phyloP scores from a whole-genome alignment of 2,329 filamentous ascomycete genomes.

The Phoma sp. region DNA sequence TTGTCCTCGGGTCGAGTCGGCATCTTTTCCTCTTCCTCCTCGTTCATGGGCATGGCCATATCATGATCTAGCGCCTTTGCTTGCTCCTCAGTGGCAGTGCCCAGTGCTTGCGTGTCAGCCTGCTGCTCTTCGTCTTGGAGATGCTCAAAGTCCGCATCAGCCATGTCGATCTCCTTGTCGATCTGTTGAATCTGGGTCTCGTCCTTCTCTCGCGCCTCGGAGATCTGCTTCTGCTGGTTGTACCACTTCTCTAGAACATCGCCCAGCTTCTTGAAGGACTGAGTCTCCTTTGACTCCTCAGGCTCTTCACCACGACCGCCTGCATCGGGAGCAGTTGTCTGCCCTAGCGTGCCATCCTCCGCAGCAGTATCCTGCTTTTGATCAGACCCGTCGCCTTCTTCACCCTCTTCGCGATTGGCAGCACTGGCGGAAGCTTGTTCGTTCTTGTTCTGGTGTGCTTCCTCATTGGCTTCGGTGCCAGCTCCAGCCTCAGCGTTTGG shows the following conservation, averaged over 20 bases:
- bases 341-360: constrained; percentile 64
- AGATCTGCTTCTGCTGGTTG: constrained; percentile 83
- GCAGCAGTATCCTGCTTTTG: constrained; percentile 69
- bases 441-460: constrained; percentile 63
- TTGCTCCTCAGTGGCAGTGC: constrained; percentile 86
- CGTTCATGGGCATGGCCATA: constrained; percentile 78
- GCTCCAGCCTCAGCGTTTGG: constrained; percentile 66
- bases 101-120: constrained; percentile 90
- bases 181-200: constrained; percentile 58
- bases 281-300: constrained; percentile 56
- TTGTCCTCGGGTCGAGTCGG: constrained; percentile 45
- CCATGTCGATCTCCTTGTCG: constrained; percentile 72
- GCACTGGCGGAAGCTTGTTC: constrained; percentile 64
- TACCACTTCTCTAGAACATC: constrained; percentile 95
- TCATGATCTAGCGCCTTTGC: constrained; percentile 84
- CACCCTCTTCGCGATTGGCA: constrained; percentile 69
- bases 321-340: constrained; percentile 46
- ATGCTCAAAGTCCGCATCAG: constrained; percentile 89
- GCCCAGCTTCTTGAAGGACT: constrained; percentile 93
- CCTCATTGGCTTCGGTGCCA: constrained; percentile 70
- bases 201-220: constrained; percentile 54
- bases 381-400: constrained; percentile 69
- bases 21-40: constrained; percentile 55
- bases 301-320: constrained; percentile 47
- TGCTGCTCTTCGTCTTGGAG: constrained; percentile 81